Conservation (phyloP, 371 early-diverging fungal species). For the Mortierella sp. region DNA sequence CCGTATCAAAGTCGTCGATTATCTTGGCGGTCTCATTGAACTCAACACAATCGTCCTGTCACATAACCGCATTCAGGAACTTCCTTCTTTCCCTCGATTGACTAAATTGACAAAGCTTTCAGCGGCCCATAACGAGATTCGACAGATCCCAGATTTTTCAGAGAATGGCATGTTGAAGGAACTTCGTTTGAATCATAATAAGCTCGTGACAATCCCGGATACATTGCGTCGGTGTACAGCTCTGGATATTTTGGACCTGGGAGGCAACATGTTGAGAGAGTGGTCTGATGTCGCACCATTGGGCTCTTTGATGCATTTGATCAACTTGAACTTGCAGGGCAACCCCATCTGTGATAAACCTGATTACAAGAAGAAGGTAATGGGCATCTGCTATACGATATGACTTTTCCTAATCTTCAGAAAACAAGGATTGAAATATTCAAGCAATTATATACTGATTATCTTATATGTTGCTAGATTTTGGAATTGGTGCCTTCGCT, state of each 20-base stretch:
- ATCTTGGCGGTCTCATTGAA: conserved; percentile 65
- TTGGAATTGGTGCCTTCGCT: conserved; percentile 76
- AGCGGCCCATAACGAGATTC: conserved; percentile 78
- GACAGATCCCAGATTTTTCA: conserved; percentile 75
- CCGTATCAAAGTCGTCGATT: conserved; percentile 71
- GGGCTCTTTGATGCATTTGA: conserved; percentile 66
- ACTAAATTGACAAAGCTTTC: conserved; percentile 79
- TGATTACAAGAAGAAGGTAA: conserved; percentile 74
- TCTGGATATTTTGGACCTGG: conserved; percentile 80
- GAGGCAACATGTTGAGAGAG: conserved; percentile 72
- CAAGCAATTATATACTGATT: neutral
- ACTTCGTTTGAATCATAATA: conserved; percentile 83
- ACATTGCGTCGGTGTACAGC: conserved; percentile 63
- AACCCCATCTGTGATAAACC: conserved; percentile 79
- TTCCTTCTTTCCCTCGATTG: conserved; percentile 68
- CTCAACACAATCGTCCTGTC: conserved; percentile 88
- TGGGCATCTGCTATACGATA: too few species aligned
- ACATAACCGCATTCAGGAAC: conserved; percentile 75
- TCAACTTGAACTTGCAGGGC: conserved; percentile 83
- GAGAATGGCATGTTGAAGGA: conserved; percentile 72
- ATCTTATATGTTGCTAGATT: conserved; percentile 54
- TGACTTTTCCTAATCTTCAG: too few species aligned
- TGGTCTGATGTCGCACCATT: conserved; percentile 77
- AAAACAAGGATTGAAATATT: neutral
- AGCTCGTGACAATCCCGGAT: conserved; percentile 73